Evolutionary conservation across 2,329 filamentous ascomycete genomes (phyloP).

Genomic region (Cladosporium sp.): DNA sequence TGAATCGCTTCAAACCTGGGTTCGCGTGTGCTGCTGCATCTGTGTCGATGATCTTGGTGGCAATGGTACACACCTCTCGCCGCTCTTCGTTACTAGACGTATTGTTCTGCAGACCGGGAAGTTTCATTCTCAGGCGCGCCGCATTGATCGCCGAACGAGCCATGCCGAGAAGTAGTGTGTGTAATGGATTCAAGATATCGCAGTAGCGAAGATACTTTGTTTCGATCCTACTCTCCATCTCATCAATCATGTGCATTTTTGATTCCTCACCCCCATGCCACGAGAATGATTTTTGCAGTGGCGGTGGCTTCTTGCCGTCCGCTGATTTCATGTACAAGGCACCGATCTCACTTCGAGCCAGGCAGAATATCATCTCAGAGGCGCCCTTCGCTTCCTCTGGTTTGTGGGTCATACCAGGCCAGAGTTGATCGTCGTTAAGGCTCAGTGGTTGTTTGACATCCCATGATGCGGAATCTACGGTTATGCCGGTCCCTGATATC

Average conservation of each 20-base stretch:
- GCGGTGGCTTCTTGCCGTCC: slow-evolving; percentile 1
- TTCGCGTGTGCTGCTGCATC: slow-evolving; percentile 39
- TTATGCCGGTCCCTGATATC: slow-evolving; percentile 28
- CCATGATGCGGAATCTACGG: slow-evolving; percentile 25
- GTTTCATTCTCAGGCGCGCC: slow-evolving; percentile 43
- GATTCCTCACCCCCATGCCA: slow-evolving; percentile 4
- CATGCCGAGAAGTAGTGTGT: slow-evolving; percentile 42
- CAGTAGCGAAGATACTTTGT: slow-evolving; percentile 42
- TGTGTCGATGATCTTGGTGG: slow-evolving; percentile 38
- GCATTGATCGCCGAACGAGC: slow-evolving; percentile 40
- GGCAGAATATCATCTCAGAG: slow-evolving; percentile 50
- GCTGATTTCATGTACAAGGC: slow-evolving; percentile 31
- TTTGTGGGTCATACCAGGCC: slow-evolving; percentile 41
- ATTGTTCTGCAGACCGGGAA: slow-evolving; percentile 35
- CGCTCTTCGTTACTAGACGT: slow-evolving; percentile 26
- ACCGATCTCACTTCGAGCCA: slow-evolving; percentile 40
- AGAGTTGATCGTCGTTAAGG: slow-evolving; percentile 33
- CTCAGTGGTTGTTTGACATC: slow-evolving; percentile 32
- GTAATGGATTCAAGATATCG: slow-evolving; percentile 39
- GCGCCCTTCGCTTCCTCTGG: slow-evolving; percentile 47
- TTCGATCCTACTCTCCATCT: slow-evolving; percentile 40
- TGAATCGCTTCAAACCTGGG: slow-evolving; percentile 41
- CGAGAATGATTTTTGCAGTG: slow-evolving; percentile 5
- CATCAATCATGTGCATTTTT: slow-evolving; percentile 25
- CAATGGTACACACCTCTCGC: slow-evolving; percentile 37